phyloP scores from a whole-genome alignment of 2,329 filamentous ascomycete genomes.

The Falciphora oryzae region DNA sequence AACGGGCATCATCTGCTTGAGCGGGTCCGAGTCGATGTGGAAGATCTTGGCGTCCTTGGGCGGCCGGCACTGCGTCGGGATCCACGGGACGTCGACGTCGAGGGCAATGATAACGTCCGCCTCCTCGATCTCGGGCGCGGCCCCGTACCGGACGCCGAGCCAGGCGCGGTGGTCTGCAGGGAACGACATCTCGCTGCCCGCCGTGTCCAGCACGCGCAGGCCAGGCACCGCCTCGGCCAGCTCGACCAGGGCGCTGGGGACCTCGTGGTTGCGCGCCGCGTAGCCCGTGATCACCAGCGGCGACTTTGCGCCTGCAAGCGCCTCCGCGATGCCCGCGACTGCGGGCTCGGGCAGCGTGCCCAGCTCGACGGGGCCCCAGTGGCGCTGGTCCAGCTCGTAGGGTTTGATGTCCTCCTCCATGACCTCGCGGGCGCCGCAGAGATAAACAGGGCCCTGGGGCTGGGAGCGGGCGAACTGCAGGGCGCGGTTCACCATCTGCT shows the following conservation, averaged over 20 bases:
- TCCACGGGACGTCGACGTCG: slow-evolving; percentile 91
- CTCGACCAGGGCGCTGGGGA: slow-evolving; percentile 56
- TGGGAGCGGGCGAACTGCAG: slow-evolving; percentile 74
- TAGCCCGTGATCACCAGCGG: slow-evolving; percentile 70
- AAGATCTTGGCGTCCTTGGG: slow-evolving; percentile 47
- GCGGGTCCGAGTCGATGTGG: slow-evolving; percentile 60
- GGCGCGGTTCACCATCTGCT: slow-evolving; percentile 83
- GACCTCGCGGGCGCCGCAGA: slow-evolving; percentile 71
- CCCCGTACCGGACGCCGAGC: slow-evolving; percentile 67
- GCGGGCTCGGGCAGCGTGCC: slow-evolving; percentile 50
- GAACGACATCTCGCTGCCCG: slow-evolving; percentile 77
- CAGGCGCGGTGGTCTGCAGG: slow-evolving; percentile 63
- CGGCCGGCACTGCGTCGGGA: slow-evolving; percentile 66
- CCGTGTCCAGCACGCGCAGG: slow-evolving; percentile 67
- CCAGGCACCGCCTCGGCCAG: slow-evolving; percentile 64
- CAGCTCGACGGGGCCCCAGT: slow-evolving; percentile 67
- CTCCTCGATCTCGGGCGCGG: slow-evolving; percentile 64
- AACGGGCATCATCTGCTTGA: slow-evolving; percentile 68
- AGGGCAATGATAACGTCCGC: slow-evolving; percentile 82
- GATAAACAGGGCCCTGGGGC: slow-evolving; percentile 74
- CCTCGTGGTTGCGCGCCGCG: slow-evolving; percentile 59
- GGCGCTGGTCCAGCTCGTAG: slow-evolving; percentile 60
- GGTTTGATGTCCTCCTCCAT: slow-evolving; percentile 81
- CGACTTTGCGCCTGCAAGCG: slow-evolving; percentile 56
- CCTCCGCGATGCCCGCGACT: slow-evolving; percentile 53